Evolutionary conservation across 164 flowering plant genomes (phyloP).

Genomic region (Pachysandra terminalis): DNA sequence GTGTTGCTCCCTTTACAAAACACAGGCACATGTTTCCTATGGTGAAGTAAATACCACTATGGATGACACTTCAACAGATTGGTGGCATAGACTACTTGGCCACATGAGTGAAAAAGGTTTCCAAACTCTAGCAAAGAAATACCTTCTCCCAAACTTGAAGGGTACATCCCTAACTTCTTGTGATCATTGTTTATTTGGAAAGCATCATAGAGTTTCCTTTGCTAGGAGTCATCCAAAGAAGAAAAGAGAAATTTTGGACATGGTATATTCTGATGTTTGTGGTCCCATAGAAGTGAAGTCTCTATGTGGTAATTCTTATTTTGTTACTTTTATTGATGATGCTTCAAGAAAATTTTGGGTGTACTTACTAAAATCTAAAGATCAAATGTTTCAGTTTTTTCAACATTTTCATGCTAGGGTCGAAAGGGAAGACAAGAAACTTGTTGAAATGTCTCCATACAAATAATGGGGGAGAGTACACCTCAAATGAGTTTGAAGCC

Average conservation of each 20-base stretch:
- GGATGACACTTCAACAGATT: background rate
- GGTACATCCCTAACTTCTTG: background rate
- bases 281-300: background rate
- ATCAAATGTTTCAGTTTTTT: background rate
- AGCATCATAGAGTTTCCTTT: background rate
- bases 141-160: background rate
- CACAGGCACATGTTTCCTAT: background rate
- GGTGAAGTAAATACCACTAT: background rate
- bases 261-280: background rate
- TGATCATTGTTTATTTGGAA: background rate
- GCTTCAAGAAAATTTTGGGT: background rate
- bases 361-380: too few species aligned
- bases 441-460: too few species aligned
- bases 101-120: background rate
- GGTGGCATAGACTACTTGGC: background rate
- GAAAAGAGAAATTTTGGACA: background rate
- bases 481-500: too few species aligned
- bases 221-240: background rate
- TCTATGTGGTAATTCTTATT: background rate
- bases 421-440: too few species aligned
- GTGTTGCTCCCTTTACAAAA: background rate
- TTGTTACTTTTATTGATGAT: background rate
- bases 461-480: too few species aligned
- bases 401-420: background rate
- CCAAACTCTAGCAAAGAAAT: background rate